Conservation (phyloP, 139 green algal genomes). For the Tetradesmus lagerheimii region DNA sequence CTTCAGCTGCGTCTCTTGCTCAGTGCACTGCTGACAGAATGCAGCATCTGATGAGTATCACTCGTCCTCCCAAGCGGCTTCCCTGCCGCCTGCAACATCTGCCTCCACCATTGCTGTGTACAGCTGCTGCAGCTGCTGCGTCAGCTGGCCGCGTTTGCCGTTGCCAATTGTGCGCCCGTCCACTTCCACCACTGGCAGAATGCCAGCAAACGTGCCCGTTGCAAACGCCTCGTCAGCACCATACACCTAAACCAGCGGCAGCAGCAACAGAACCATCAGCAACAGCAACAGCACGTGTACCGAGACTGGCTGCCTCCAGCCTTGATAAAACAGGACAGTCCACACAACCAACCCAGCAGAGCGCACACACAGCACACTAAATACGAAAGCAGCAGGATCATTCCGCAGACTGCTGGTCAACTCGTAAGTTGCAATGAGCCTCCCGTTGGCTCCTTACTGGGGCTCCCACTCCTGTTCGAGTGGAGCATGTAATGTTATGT, state of each 20-base stretch:
- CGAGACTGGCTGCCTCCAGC: too few species aligned
- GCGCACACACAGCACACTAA: too few species aligned
- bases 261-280: slow-evolving; percentile 60
- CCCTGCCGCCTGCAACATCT: slow-evolving; percentile 56
- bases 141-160: slow-evolving; percentile 63
- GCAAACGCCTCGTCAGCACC: slow-evolving; percentile 82
- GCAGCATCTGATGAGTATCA: not conserved
- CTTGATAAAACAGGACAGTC: too few species aligned
- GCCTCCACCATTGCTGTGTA: slow-evolving; percentile 63
- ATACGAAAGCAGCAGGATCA: too few species aligned
- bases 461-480: too few species aligned
- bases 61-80: not conserved
- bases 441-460: too few species aligned
- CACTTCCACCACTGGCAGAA: slow-evolving; percentile 75
- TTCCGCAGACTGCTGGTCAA: too few species aligned
- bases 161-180: slow-evolving; percentile 72
- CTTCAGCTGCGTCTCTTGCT: not conserved
- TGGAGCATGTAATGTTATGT: too few species aligned
- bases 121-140: slow-evolving; percentile 63
- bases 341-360: too few species aligned
- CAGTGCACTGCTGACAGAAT: too few species aligned
- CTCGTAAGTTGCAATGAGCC: too few species aligned
- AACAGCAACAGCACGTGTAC: too few species aligned
- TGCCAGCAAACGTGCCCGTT: slow-evolving; percentile 82
- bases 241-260: slow-evolving; percentile 70